Base-by-base conservation (phyloP, 2,329 filamentous ascomycete species). In the Cryphonectria carpinicola region DNA sequence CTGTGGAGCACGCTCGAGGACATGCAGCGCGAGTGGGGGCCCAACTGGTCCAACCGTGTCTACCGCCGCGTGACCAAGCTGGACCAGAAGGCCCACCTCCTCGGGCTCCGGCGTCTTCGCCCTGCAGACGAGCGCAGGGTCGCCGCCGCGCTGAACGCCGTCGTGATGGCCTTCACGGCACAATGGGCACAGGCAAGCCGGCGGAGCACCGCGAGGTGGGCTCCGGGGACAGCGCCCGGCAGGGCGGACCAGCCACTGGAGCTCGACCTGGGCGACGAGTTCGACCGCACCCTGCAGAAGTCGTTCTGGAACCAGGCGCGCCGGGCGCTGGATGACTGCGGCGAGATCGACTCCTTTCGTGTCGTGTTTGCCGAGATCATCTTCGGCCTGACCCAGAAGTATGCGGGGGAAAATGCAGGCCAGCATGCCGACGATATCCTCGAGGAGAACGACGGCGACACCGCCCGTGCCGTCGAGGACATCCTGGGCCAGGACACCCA, bases 161-260 rank as follows among this genome's bases (percentile, higher is more conserved):
- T 82, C 3, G 85, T 87, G 64, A 84, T 86, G 79, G 83, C 86
- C 0, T 87, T 87, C 75, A 84, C 85, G 4, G 83, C 85, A 0
- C 85, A 87, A 72, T 87, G 86, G 83, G 78, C 82, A 0, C 82
- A 84, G 63, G 77, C 77, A 5, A 81, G 81, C 35, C 74, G 71
- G 17, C 74, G 79, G 43, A 71, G 70, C 66, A 73, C 71, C 41
- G 76, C 73, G 1, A 63, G 62, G 43, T 72, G 69, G 68, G 37
- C 63, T 5, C 7, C 37, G 4, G 43, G 19, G 25, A 56, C 49
- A 43, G 54, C 17, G 46, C 28, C 37, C 35, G 41, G 64, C n/a
- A 8, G 25, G 56, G 8, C 46, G 13, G 56, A 65, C 43, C 60
- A 46, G 19, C 60, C 54, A 28, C 65, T 61, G 13, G 68, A 70